phyloP scores from a whole-genome alignment of 495 filamentous ascomycete species.

The Cryomyces antarcticus region DNA sequence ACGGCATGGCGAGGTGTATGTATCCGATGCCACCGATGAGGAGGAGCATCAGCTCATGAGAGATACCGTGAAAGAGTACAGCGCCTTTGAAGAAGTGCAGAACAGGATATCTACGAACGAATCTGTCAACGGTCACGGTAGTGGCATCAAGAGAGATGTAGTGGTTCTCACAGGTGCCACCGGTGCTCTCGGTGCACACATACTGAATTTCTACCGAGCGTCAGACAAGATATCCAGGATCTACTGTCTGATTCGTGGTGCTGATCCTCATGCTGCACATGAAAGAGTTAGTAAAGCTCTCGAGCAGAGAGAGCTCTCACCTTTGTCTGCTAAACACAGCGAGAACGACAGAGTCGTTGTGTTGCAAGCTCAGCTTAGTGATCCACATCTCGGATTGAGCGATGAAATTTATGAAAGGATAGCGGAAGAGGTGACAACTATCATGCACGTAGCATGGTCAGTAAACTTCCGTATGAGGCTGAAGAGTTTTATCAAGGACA shows the following conservation, averaged over 20 bases:
- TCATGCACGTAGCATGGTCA: slow-evolving; percentile 51
- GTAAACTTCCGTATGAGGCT: slow-evolving; percentile 49
- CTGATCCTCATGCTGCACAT: slow-evolving; percentile 22
- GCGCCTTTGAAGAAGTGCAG: slow-evolving; percentile 6
- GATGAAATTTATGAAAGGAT: slow-evolving; percentile 19
- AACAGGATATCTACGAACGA: not conserved
- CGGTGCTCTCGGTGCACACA: slow-evolving; percentile 37
- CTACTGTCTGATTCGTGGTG: slow-evolving; percentile 36
- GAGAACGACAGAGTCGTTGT: slow-evolving; percentile 21
- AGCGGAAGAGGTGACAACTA: slow-evolving; percentile 20
- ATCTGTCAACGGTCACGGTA: not conserved
- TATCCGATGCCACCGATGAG: not conserved
- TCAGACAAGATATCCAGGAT: slow-evolving; percentile 20
- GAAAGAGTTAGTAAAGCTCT: slow-evolving; percentile 30
- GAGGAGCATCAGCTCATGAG: slow-evolving; percentile 12
- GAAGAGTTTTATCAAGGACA: slow-evolving; percentile 33
- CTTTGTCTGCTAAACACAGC: slow-evolving; percentile 2
- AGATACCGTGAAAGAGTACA: slow-evolving; percentile 19
- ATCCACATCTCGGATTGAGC: slow-evolving; percentile 26
- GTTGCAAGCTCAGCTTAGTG: slow-evolving; percentile 20
- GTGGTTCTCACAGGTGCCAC: slow-evolving; percentile 38
- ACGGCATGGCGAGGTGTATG: slow-evolving; percentile 4
- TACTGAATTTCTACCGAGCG: slow-evolving; percentile 25
- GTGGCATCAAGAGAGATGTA: not conserved
- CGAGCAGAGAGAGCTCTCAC: slow-evolving; percentile 4